A percentile compares a stretch with the other conserved stretches of the same genome.
These are phyloP conservation scores for Gentiana dahurica DNA, from an alignment of 257 asterid species.

Conservation along the genomic window DNA sequence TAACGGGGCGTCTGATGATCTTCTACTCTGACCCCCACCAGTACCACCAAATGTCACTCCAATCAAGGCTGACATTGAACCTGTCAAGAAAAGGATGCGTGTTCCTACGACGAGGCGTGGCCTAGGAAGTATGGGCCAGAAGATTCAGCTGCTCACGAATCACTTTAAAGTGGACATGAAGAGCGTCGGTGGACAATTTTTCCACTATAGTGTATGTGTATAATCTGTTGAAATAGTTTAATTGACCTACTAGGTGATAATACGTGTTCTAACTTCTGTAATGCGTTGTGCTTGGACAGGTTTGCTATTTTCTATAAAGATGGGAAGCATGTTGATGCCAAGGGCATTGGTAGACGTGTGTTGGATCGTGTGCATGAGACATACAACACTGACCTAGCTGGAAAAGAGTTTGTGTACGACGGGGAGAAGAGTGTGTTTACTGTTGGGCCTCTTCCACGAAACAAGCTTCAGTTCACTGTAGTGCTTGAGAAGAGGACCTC, in stretches of 20 bases:
- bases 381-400: no score
- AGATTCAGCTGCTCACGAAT: no score
- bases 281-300: conserved; percentile 15
- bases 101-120: conserved; percentile 80
- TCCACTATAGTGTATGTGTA: no score
- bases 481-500: conserved; percentile 77
- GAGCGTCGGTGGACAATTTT: no score
- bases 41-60: conserved; percentile 35
- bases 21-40: conserved; percentile 77
- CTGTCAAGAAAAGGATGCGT: conserved; percentile 42
- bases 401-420: no score
- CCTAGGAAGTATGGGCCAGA: conserved; percentile 20
- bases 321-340: conserved; percentile 33
- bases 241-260: no score
- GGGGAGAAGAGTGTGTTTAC: no score
- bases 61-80: conserved; percentile 23
- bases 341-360: no score
- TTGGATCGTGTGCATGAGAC: no score
- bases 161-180: no score
- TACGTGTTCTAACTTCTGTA: conserved; percentile 27
- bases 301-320: conserved; percentile 87
- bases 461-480: conserved; percentile 78
- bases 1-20: conserved; percentile 41
- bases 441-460: conserved; percentile 11
- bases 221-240: no score